Base-by-base conservation (phyloP, 2,329 filamentous ascomycete genomes). In the Pleoardoris graminearum region DNA sequence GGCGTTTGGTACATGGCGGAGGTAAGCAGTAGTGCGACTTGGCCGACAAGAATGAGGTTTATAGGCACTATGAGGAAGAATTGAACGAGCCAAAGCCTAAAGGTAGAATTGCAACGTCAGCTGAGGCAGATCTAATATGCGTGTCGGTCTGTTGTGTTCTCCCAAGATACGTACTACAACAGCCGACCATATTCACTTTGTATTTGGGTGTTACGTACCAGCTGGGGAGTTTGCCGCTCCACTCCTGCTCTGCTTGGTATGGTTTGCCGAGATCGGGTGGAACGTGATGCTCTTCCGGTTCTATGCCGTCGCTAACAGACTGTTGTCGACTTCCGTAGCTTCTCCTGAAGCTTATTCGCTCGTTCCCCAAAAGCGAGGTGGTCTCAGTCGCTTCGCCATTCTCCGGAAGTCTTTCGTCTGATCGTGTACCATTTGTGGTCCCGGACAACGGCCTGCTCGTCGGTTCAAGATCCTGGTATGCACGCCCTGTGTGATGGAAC, bases 31-130 rank as follows among this genome's bases (percentile, higher is more conserved):
- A 97, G 80, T 1, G 83, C 88, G 22, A 92, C 80, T 66, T 96
- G 91, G 1, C 86, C 90, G 14, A 90, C 75, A 17, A 97, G 72
- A 54, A 94, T 86, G 39, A 96, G 78, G 42, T 87, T 84, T 47
- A 96, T 83, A 0, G 92, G 91, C 0, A 85, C 89, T 8, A 95
- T 77, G 14, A 97, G 69, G 3, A 97, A 77, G 59, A 97, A 87
- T 66, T 99, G 92, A 16, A 96, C 62, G 36, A 94, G 73, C 94
- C 94, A 99, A 16, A 89, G 86, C 88, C 30, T 32, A 12, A 32
- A 32, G 3, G 30, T 12, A 14, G 12, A 12, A 32, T 10, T 12
- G 10, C n/a, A 32, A 29, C 4, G 30, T 32, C 30, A 32, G 12
- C 7, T 12, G n/a, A 3, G n/a, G 4, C 12, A 5, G 10, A 12